Evolutionary conservation across 2,329 filamentous ascomycete genomes (phyloP).

Genomic region (Diaporthe citrichinensis): DNA sequence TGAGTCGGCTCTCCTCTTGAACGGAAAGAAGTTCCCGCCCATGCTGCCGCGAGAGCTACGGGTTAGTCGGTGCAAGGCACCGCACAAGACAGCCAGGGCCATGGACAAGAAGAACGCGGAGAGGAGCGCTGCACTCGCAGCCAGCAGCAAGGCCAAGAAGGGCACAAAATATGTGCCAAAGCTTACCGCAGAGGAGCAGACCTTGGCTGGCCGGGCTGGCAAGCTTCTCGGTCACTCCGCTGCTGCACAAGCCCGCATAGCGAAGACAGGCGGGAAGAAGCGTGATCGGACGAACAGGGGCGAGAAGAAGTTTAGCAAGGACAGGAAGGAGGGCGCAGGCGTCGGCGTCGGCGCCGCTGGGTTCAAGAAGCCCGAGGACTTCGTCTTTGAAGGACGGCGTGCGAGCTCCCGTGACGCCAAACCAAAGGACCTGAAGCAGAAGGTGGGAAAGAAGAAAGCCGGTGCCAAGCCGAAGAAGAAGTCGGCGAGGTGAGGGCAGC

Average conservation of each 20-base stretch:
- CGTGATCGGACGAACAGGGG: conserved; percentile 31
- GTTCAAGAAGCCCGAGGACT: conserved; percentile 75
- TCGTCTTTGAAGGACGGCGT: conserved; percentile 86
- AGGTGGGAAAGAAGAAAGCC: conserved; percentile 64
- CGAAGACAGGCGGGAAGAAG: conserved; percentile 24
- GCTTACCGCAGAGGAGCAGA: conserved; percentile 77
- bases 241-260: conserved; percentile 58
- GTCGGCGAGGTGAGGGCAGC: conserved; percentile 32
- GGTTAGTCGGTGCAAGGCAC: conserved; percentile 87
- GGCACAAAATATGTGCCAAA: conserved; percentile 77
- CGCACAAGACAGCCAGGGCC: conserved; percentile 70
- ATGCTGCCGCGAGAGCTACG: conserved; percentile 91
- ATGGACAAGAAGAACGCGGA: conserved; percentile 63
- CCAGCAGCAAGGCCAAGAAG: conserved; percentile 50
- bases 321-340: conserved; percentile 46
- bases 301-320: conserved; percentile 26
- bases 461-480: conserved; percentile 54
- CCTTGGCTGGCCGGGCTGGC: conserved; percentile 78
- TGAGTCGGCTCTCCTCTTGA: conserved; percentile 88
- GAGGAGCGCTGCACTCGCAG: conserved; percentile 35
- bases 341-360: conserved; percentile 50
- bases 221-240: conserved; percentile 79
- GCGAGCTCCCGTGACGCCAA: conserved; percentile 77
- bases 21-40: conserved; percentile 94
- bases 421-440: conserved; percentile 72